These are phyloP conservation scores for Fusarium ambrosium DNA, from an alignment of 2,329 filamentous ascomycete species.

Conservation along the genomic window DNA sequence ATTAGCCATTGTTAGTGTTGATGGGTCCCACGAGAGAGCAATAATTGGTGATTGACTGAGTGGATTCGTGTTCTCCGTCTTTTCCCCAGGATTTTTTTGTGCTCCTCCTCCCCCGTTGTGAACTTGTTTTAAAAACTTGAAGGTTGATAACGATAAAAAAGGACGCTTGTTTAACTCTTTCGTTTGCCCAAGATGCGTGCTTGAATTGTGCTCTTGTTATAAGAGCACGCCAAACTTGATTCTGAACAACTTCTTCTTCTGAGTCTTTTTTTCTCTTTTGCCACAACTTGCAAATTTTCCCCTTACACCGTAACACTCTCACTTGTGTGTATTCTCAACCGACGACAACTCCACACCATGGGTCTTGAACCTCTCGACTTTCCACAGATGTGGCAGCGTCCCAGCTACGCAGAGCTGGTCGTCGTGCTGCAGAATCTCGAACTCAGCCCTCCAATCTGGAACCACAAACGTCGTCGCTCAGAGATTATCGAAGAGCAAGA, in stretches of 20 bases:
- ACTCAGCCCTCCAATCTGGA: constrained; percentile 78
- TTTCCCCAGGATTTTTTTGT: constrained; percentile 23
- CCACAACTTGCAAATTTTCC: constrained; percentile 18
- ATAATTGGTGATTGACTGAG: constrained; percentile 11
- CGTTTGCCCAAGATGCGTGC: constrained; percentile 32
- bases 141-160: neutral
- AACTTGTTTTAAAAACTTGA: constrained; percentile 11
- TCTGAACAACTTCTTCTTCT: constrained; percentile 3
- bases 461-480: constrained; percentile 58
- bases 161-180: neutral
- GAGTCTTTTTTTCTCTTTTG: no score
- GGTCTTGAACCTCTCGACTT: constrained; percentile 68
- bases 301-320: neutral
- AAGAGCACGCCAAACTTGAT: constrained; percentile 10
- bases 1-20: constrained; percentile 16
- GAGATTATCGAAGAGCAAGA: constrained; percentile 59
- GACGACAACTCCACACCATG: constrained; percentile 39
- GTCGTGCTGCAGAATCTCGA: constrained; percentile 75
- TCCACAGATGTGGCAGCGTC: constrained; percentile 85
- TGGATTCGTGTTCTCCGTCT: constrained; percentile 18
- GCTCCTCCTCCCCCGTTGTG: neutral
- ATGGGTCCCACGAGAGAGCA: constrained; percentile 13
- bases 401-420: constrained; percentile 74
- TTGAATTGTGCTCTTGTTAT: constrained; percentile 31
- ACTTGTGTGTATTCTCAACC: neutral